Percentiles rank a stretch among this genome's conserved stretches.
Conservation (phyloP, 2,329 filamentous ascomycete genomes). For the Drechslera avenae region DNA sequence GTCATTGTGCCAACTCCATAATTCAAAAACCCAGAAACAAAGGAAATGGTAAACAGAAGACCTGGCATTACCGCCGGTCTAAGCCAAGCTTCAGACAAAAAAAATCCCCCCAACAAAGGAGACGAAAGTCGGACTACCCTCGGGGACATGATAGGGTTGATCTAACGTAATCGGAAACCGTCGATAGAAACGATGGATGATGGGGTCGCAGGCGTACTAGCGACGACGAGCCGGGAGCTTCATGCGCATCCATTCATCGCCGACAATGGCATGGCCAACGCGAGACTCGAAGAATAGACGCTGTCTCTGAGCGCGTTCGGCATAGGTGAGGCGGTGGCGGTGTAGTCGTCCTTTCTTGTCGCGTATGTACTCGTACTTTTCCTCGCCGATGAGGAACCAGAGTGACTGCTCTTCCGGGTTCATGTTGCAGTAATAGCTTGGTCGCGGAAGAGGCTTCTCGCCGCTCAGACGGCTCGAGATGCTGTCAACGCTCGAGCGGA, state of each 20-base stretch:
- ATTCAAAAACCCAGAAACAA: constrained; percentile 5
- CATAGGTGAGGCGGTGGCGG: constrained; percentile 18
- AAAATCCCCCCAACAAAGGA: constrained; percentile 10
- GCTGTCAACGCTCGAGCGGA: constrained; percentile 16
- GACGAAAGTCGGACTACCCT: constrained; percentile 1
- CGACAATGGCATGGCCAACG: constrained; percentile 25
- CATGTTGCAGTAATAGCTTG: constrained; percentile 26
- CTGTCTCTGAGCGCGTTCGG: constrained; percentile 19
- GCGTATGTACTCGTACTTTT: constrained; percentile 19
- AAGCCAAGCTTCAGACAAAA: background rate
- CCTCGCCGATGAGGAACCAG: constrained; percentile 27
- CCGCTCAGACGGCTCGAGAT: constrained; percentile 20
- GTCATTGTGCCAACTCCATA: constrained; percentile 7
- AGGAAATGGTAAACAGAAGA: constrained; percentile 12
- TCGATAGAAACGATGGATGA: too few species aligned
- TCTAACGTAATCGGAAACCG: too few species aligned
- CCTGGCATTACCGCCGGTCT: background rate
- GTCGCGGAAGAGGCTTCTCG: constrained; percentile 25
- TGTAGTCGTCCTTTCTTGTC: constrained; percentile 19
- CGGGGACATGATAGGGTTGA: background rate
- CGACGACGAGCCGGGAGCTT: constrained; percentile 16
- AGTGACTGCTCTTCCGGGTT: constrained; percentile 26
- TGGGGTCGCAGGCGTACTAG: constrained; percentile 2
- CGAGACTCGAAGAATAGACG: constrained; percentile 27
- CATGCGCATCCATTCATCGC: constrained; percentile 33